Evolutionary conservation across 495 filamentous ascomycete species (phyloP), one percentile per base, ranked within the genome.

Genomic region (Cairneyella variabilis): DNA sequence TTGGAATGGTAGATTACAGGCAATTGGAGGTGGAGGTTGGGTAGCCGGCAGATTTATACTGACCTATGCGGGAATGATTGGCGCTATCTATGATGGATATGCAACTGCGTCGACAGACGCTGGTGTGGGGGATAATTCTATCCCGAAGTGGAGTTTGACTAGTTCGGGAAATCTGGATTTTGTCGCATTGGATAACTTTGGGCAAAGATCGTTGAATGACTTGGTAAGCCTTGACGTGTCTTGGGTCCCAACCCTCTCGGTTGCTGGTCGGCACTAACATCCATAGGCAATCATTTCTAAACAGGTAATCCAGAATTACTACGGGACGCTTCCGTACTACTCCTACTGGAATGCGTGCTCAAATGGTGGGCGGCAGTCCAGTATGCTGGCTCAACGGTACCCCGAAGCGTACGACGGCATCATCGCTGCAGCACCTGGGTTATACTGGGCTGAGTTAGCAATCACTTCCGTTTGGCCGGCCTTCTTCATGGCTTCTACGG

Each of bases 341-440:
- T 69, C 70, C 10, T 77, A 76, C 59, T 77, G 59, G 53, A 72
- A 65, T 48, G 73, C 73, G 4, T 77, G 73, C 45, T 74, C 70
- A 12, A 68, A 64, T 39, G 72, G 73, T 17, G 73, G 74, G 7
- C 62, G 73, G 0, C 70, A 74, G 41, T 73, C 71, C 16, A 16
- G 72, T 10, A 59, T 65, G 52, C 34, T 70, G 1, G 71, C 76
- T 1, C 71, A 77, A 54, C 59, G 60, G 12, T 71, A 70, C 53
- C 71, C 73, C 3, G 47, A 51, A 0, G 66, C 63, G 5, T 77
- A 66, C 46, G 70, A 74, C 36, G 71, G 71, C 1, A 73, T 73
- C 40, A 56, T 69, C 37, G 71, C 70, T 8, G 67, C 50, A 32
- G 63, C 71, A 1, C 64, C 69, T 23, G 66, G 59, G 6, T 53